Evolutionary conservation across 257 asterid species (phyloP), one percentile per base, ranked within the genome.

Genomic region (Verbena officinalis): DNA sequence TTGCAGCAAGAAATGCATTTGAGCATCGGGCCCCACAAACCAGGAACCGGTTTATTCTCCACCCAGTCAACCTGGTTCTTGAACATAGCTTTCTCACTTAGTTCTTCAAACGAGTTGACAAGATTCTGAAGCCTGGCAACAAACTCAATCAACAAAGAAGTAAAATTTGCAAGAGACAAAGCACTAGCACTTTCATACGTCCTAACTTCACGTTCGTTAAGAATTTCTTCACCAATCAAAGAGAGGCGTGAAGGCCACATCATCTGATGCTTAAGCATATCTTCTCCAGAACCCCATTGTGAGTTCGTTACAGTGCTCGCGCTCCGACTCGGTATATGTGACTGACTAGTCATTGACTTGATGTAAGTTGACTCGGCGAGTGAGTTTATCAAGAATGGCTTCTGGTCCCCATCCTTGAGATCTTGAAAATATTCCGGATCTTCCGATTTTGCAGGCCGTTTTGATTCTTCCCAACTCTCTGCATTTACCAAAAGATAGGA

Each of bases 211-310:
- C 95, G 88, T 67, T 90, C 96, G 4, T 94, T 94, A 1, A 86
- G 71, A 44, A 88, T 55, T 15, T 73, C 68, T 7, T 88, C 98
- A 0, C 92, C 96, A 1, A 90, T 36, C 15, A 94, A 53, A n/a
- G 99, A 94, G 61, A 94, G 93, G 10, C 95, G 78, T 0, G 99
- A 94, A 7, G 99, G 96, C 99, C 99, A 94, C 88, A 84, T 76
- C 0, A 84, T 72, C 76, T 87, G 96, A 38, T 86, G 75, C 59
- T 70, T 64, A 9, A 93, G 82, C 64, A 67, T 44, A 15, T 85
- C 90, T 64, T 86, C 97, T 39, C 84, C 86, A 0, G 95, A 82
- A 12, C 80, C 96, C 86, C 73, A 81, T 30, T 90, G 89, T n/a
- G 96, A 83, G 45, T 42, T 75, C 0, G 95, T n/a, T n/a, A 80